Evolutionary conservation across 306 rosid genomes (phyloP).

Genomic region (Medicago lupulina): DNA sequence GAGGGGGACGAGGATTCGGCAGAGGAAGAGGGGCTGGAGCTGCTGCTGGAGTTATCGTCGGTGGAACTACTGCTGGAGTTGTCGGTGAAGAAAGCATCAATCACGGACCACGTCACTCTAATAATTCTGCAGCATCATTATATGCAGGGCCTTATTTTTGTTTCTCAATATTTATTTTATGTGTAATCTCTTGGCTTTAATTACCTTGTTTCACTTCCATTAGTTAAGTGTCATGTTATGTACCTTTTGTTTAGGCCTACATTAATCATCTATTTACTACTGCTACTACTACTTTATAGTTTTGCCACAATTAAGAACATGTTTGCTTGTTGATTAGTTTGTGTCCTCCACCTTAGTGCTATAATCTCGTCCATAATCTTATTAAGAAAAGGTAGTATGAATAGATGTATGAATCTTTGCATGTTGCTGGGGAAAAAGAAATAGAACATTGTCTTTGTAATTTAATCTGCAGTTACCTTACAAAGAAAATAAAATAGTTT

Average conservation of each 20-base stretch:
- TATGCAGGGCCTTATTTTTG: constrained; percentile 14
- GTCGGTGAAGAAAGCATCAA: constrained; percentile 7
- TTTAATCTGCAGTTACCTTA: not conserved
- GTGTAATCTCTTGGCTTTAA: constrained; percentile 15
- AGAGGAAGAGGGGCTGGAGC: not conserved
- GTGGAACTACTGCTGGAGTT: not conserved
- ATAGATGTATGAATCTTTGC: not conserved
- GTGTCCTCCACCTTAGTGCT: not conserved
- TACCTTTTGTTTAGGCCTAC: not conserved
- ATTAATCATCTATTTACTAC: not conserved
- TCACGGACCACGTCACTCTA: constrained; percentile 10
- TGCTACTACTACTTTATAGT: not conserved
- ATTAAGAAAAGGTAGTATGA: constrained; percentile 1
- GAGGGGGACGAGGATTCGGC: not conserved
- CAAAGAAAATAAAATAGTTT: not conserved
- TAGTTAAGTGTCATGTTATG: constrained; percentile 2
- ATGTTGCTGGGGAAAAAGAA: not conserved
- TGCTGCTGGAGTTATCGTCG: not conserved
- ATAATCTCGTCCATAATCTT: not conserved
- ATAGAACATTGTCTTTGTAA: not conserved
- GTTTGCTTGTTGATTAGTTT: constrained; percentile 12
- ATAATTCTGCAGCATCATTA: constrained; percentile 33
- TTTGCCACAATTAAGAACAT: not conserved
- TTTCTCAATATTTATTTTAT: constrained; percentile 16
- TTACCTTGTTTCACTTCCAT: constrained; percentile 27